Base-by-base conservation (phyloP, 2,329 filamentous ascomycete species). In the Cladobotryum mycophilum region DNA sequence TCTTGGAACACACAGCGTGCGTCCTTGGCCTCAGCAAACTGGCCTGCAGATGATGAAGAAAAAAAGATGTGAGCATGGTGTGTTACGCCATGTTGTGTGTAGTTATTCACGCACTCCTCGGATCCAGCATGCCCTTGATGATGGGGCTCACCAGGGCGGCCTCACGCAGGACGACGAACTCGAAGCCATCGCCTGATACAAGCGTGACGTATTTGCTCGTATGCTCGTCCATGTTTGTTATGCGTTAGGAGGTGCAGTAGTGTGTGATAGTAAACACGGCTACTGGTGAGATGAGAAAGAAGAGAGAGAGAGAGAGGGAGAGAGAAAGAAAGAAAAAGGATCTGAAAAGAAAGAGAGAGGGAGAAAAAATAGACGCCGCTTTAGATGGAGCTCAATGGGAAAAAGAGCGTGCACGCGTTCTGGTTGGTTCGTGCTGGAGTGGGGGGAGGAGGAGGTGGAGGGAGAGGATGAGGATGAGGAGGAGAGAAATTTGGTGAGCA, bases 101-200 rank as follows among this genome's bases (percentile, higher is more conserved):
- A 14, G 25, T 49, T 49, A 33, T 38, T 58, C 53, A 66, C 64
- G 59, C 62, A 85, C 84, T 85, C 59, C 78, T 76, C 14, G 83
- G 80, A 61, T 89, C 84, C 53, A 92, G 72, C 80, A 89, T 89
- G 65, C 82, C 78, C 70, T 82, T 86, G 70, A 92, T 85, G 52
- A 84, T 79, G 34, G 82, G 82, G 58, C 85, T 87, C 61, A 87
- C 74, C 61, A 81, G 74, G 53, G 86, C 82, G 3, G 86, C 84
- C 45, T 87, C 84, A 48, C 86, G 82, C 49, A 86, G 74, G 47
- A 91, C 76, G 56, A 88, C 81, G 64, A 88, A 91, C 71, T 89
- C 86, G 65, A 82, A 89, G 60, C 81, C 85, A 67, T 92, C 88
- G 58, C 75, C 78, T 1, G 86, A 89, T 40, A 90, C 76, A 47